A percentile compares a stretch with the other conserved stretches of the same genome.
Conservation (phyloP, 208 protist genomes). For the Trypanosoma vivax region DNA sequence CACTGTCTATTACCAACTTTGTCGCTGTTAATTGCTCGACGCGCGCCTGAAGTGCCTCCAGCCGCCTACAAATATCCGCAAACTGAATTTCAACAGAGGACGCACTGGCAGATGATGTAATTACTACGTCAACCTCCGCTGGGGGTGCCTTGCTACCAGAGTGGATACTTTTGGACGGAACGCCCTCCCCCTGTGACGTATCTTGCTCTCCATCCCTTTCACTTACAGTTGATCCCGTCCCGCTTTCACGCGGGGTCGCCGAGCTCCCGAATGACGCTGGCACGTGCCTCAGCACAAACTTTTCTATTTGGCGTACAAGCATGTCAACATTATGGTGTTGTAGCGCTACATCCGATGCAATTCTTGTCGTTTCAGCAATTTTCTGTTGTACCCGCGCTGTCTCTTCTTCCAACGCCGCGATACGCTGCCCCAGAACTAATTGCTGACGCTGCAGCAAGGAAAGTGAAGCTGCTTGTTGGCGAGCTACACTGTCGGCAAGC, state of each 20-base stretch:
- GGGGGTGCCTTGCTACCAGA: no score
- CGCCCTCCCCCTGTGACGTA: neutral
- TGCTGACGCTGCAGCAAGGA: conserved; percentile 38
- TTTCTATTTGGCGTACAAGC: conserved; percentile 64
- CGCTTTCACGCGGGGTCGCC: no score
- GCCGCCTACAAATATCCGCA: conserved; percentile 7
- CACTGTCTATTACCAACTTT: conserved; percentile 27
- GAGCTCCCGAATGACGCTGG: neutral
- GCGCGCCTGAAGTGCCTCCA: conserved; percentile 30
- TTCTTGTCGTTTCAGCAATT: conserved; percentile 30
- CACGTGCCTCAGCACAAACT: conserved; percentile 16
- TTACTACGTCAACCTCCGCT: no score
- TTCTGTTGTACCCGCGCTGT: conserved; percentile 22
- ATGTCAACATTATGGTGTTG: conserved; percentile 50
- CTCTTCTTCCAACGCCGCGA: conserved; percentile 36
- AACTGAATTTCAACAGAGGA: neutral
- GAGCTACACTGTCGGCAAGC: conserved; percentile 1
- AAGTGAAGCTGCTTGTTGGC: conserved; percentile 22
- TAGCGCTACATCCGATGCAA: conserved; percentile 46
- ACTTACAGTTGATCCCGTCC: no score
- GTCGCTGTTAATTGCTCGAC: conserved; percentile 32
- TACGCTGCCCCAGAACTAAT: conserved; percentile 34
- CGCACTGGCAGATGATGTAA: neutral
- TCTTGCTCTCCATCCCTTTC: no score
- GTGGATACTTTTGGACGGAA: neutral